Percentiles rank a stretch among this genome's conserved stretches.
Evolutionary conservation across 2,329 filamentous ascomycete genomes (phyloP).

Genomic region (Diplodia scrobiculata): DNA sequence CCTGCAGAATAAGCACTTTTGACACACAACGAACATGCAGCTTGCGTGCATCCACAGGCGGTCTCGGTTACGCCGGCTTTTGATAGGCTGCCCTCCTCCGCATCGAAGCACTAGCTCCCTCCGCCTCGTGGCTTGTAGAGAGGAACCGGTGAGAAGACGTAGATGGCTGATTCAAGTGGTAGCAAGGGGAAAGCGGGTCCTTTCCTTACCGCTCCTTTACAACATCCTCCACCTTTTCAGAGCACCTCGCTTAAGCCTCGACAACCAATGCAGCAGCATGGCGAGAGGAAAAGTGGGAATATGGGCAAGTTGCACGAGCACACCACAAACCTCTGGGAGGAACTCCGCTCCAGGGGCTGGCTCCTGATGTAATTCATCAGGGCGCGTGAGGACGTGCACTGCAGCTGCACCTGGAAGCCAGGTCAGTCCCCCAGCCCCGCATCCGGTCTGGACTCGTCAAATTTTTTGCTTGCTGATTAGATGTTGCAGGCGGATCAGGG

Average conservation of each 20-base stretch:
- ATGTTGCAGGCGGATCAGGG: slow-evolving; percentile 9
- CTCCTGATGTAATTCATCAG: background rate
- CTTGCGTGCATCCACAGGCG: background rate
- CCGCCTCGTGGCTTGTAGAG: slow-evolving; percentile 21
- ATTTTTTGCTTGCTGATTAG: slow-evolving; percentile 10
- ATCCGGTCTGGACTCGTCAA: slow-evolving; percentile 13
- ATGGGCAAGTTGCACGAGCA: slow-evolving; percentile 9
- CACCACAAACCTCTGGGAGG: background rate
- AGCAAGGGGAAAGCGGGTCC: slow-evolving; percentile 8
- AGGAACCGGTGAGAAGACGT: slow-evolving; percentile 23
- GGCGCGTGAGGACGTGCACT: background rate
- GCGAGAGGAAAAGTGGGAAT: slow-evolving; percentile 7
- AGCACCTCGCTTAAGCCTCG: slow-evolving; percentile 9
- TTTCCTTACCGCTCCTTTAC: slow-evolving; percentile 21
- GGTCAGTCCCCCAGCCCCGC: slow-evolving; percentile 14
- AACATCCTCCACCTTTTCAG: slow-evolving; percentile 7
- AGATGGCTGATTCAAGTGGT: slow-evolving; percentile 22
- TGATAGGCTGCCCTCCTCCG: slow-evolving; percentile 16
- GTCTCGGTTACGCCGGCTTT: slow-evolving; percentile 10
- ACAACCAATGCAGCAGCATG: slow-evolving; percentile 6
- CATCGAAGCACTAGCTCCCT: slow-evolving; percentile 8
- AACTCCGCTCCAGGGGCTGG: background rate
- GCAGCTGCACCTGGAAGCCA: slow-evolving; percentile 7
- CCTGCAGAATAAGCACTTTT: slow-evolving; percentile 25
- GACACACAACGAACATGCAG: slow-evolving; percentile 26